Base-by-base conservation (phyloP, 2,329 filamentous ascomycete species). In the Botryotinia convoluta region DNA sequence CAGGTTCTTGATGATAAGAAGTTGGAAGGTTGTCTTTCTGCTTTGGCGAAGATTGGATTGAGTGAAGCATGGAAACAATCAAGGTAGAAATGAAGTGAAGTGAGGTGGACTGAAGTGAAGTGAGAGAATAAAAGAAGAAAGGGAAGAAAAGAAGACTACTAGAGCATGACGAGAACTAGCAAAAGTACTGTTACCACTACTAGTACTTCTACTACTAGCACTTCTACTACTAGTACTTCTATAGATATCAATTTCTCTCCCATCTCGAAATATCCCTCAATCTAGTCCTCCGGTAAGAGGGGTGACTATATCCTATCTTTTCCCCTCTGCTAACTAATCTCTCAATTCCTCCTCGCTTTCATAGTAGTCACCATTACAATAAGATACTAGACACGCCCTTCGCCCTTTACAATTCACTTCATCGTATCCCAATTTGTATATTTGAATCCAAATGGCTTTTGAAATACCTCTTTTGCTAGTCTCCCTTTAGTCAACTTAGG, bases 361-460 rank as follows among this genome's bases (percentile, higher is more conserved):
- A 72, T 45, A 29, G 37, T 51, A 59, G 22, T 67, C 37, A 67
- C 48, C n/a, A 37, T 72, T 59, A 59, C 39, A 59, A 32, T 65
- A 39, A 26, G 51, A 37, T 16, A 16, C 32, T 22, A 20, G 16
- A 20, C 7, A 22, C 44, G 32, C 45, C 64, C 64, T 68, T 68
- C 9, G 37, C 35, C 26, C 48, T 54, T 54, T 9, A n/a, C 48
- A 20, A 54, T 68, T 42, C 45, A n/a, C 64, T 68, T 18, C 22
- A 54, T 67, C 45, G 51, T 42, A 68, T 57, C n/a, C 54, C 64
- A 16, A 42, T 57, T 26, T 54, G 64, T 39, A 22, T 3, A 67
- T 67, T 4, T 54, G 26, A 39, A 39, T 39, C 37, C 26, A 67
- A 35, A 51, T 29, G 32, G 51, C 32, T 48, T 26, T 37, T n/a